Conservation (phyloP, 306 rosid genomes). For the Ammopiptanthus mongolicus region DNA sequence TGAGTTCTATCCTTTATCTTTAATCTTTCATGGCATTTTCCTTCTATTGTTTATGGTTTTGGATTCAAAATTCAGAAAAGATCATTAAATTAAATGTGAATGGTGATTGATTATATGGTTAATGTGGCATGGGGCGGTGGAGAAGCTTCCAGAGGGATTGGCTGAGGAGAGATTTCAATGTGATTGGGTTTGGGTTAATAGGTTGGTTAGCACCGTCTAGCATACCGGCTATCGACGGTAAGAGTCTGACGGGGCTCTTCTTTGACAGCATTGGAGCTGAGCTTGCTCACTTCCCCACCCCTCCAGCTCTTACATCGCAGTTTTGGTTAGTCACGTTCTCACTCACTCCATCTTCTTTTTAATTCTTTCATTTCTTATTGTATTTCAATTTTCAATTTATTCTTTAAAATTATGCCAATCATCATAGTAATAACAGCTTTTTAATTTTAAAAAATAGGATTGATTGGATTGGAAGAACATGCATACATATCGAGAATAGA, state of each 20-base stretch:
- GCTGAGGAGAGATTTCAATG: constrained; percentile 76
- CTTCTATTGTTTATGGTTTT: too few relatives aligned
- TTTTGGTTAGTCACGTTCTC: constrained; percentile 71
- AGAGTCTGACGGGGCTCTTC: constrained; percentile 85
- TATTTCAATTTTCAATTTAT: too few relatives aligned
- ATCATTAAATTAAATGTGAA: not conserved
- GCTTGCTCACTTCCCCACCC: constrained; percentile 88
- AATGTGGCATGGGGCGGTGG: not conserved
- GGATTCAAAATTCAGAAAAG: too few relatives aligned
- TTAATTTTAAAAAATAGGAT: too few relatives aligned
- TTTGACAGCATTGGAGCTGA: constrained; percentile 94
- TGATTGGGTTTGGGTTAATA: constrained; percentile 88
- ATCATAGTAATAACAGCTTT: too few relatives aligned
- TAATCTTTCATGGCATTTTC: too few relatives aligned
- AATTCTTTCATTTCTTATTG: not conserved
- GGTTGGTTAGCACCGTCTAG: constrained; percentile 95
- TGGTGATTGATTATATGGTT: not conserved
- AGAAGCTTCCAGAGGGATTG: constrained; percentile 74
- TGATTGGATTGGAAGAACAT: too few relatives aligned
- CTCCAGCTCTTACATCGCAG: constrained; percentile 71
- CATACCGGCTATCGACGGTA: constrained; percentile 74
- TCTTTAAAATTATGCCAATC: too few relatives aligned
- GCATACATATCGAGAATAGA: too few relatives aligned
- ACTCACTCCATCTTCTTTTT: too few relatives aligned
- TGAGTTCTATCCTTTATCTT: too few relatives aligned